A percentile compares a stretch with the other conserved stretches of the same genome.
Conservation (phyloP, 805 yeast species). For the Pichia exigua region DNA sequence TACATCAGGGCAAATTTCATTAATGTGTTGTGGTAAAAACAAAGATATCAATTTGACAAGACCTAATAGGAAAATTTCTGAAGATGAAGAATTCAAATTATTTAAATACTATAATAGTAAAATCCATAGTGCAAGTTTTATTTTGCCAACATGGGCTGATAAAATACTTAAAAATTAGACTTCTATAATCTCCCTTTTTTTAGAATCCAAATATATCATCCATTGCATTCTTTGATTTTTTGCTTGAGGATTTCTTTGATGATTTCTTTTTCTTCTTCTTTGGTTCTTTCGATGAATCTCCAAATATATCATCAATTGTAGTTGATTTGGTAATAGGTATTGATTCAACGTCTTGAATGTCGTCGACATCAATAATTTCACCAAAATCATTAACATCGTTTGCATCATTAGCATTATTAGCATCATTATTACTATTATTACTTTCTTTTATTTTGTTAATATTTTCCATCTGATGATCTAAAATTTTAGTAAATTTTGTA, state of each 20-base stretch:
- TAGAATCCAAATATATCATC: slow-evolving; percentile 66
- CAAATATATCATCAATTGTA: slow-evolving; percentile 9
- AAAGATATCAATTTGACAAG: slow-evolving; percentile 33
- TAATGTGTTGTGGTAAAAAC: slow-evolving; percentile 64
- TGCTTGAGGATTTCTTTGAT: slow-evolving; percentile 9
- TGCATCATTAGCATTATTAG: neutral
- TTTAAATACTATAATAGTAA: slow-evolving; percentile 59
- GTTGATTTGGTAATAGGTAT: neutral
- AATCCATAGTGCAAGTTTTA: slow-evolving; percentile 67
- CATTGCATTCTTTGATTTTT: slow-evolving; percentile 48
- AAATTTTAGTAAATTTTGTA: slow-evolving; percentile 11
- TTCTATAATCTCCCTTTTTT: neutral
- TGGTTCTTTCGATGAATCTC: neutral
- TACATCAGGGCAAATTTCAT: slow-evolving; percentile 82
- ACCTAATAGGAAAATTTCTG: slow-evolving; percentile 43
- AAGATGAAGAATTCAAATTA: slow-evolving; percentile 38
- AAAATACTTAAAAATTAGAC: slow-evolving; percentile 15
- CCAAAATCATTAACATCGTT: neutral
- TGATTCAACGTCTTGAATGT: neutral
- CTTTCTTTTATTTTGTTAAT: neutral
- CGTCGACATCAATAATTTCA: neutral
- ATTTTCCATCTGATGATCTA: neutral
- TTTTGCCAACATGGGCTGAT: slow-evolving; percentile 73
- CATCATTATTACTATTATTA: neutral
- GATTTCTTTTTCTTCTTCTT: slow-evolving; percentile 30